Base-by-base conservation (phyloP, 1,284 basidiomycete species). In the Moniliella sp. region DNA sequence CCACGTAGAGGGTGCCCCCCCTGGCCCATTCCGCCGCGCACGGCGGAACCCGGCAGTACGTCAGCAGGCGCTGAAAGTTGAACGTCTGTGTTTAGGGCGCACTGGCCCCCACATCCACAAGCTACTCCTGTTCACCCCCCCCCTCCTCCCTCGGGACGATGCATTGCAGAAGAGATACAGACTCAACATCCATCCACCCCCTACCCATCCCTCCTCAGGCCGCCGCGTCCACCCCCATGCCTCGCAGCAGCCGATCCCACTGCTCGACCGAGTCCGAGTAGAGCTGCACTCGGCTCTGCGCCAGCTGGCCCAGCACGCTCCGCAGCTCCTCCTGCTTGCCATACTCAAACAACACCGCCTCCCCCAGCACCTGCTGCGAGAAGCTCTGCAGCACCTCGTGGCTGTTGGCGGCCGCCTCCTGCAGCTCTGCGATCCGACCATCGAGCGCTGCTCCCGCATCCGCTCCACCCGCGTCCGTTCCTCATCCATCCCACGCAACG, bases 361-460 rank as follows among this genome's bases (percentile, higher is more conserved):
- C 88, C 33, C 76, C 70, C 18, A 91, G 64, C 8, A 86, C 86
- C 62, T 91, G 81, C 37, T 84, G 76, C 43, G 80, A 88, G 63
- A 99, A 94, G 1, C 81, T 81, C 45, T 82, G 81, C 0, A 79
- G 83, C 0, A 86, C 91, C 57, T 93, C 84, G 50, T 93, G 83
- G 0, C 88, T 81, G 3, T 76, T 76, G 0, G 78, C 78, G 4
- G 97, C 88, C 5, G 86, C 91, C 28, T 93, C 86, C 72, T 93
- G 77, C 3, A 97, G 69, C 81, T 86, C 56, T 14, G 80, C 84
- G 49, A 97, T 97, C 66, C 80, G 84, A 13, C 68, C 62, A 57
- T 97, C 88, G 33, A 97, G n/a, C n/a, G n/a, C n/a, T n/a, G 62
- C 62, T 88, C 81, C 42, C 74, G 70, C 76, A 93, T 84, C 61